phyloP scores from a whole-genome alignment of 176 grass and related monocot genomes.

The Phoenix roebelenii region DNA sequence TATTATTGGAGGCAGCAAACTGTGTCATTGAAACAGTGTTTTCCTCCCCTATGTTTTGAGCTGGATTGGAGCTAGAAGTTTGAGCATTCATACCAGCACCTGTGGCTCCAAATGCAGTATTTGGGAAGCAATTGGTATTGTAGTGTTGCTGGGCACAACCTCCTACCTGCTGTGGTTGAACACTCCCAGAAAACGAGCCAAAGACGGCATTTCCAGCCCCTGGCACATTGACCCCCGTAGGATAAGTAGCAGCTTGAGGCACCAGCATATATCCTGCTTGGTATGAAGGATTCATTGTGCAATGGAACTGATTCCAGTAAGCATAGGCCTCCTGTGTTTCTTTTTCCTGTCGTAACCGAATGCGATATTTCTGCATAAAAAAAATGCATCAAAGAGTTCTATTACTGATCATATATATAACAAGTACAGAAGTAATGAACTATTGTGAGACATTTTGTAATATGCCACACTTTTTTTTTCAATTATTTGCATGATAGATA shows the following conservation, averaged over 20 bases:
- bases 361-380: slow-evolving; percentile 1
- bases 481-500: no score
- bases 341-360: background rate
- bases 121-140: background rate
- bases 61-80: background rate
- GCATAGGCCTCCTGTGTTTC: background rate
- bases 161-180: background rate
- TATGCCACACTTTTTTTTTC: no score
- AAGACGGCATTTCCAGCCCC: background rate
- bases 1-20: background rate
- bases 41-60: background rate
- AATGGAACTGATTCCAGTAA: background rate
- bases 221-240: background rate
- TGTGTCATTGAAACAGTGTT: background rate
- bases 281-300: background rate
- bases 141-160: background rate
- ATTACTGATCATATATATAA: background rate
- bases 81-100: background rate
- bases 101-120: background rate
- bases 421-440: background rate
- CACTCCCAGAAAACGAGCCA: background rate
- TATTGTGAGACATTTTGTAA: background rate
- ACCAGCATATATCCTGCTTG: background rate
- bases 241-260: no score
- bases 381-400: background rate